A percentile compares a stretch with the other conserved stretches of the same genome.
These are phyloP conservation scores for Schoenoplectus triqueter DNA, from an alignment of 202 grass and related monocot genomes.

Conservation along the genomic window DNA sequence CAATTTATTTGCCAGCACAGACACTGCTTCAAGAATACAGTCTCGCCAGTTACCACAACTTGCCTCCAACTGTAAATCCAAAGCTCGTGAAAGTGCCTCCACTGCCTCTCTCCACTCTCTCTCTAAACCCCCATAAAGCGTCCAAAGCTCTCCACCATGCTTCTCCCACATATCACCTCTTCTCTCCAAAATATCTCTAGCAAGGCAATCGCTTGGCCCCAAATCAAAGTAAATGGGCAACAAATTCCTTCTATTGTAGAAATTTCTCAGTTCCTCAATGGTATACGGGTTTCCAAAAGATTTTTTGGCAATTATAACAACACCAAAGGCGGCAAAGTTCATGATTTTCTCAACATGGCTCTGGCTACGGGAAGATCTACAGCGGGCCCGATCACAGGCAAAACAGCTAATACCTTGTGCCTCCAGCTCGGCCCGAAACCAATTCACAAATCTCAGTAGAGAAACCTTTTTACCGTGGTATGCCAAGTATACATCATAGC, in stretches of 20 bases:
- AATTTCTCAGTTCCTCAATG: conserved; percentile 87
- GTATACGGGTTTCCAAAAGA: conserved; percentile 93
- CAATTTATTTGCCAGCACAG: conserved; percentile 76
- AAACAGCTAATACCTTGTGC: conserved; percentile 96
- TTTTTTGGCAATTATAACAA: conserved; percentile 86
- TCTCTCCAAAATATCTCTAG: conserved; percentile 96
- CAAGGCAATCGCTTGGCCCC: conserved; percentile 77
- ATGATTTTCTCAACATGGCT: conserved; percentile 83
- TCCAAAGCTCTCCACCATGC: conserved; percentile 96
- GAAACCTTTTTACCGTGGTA: conserved; percentile 92
- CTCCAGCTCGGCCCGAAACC: conserved; percentile 92
- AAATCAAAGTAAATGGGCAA: conserved; percentile 93
- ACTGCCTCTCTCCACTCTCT: conserved; percentile 89
- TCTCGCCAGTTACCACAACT: conserved; percentile 85
- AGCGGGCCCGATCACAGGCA: conserved; percentile 80
- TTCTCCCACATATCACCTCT: conserved; percentile 96
- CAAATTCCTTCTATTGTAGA: conserved; percentile 78
- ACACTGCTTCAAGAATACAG: conserved; percentile 72
- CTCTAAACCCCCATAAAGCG: conserved; percentile 90
- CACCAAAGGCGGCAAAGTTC: conserved; percentile 88
- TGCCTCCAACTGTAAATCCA: conserved; percentile 78
- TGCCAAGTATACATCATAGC: conserved; percentile 89
- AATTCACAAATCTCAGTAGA: conserved; percentile 80
- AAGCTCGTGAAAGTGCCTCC: conserved; percentile 77
- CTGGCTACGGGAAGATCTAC: conserved; percentile 70